Base-by-base conservation (phyloP, 106 monocot species). In the Dioscorea alata region DNA sequence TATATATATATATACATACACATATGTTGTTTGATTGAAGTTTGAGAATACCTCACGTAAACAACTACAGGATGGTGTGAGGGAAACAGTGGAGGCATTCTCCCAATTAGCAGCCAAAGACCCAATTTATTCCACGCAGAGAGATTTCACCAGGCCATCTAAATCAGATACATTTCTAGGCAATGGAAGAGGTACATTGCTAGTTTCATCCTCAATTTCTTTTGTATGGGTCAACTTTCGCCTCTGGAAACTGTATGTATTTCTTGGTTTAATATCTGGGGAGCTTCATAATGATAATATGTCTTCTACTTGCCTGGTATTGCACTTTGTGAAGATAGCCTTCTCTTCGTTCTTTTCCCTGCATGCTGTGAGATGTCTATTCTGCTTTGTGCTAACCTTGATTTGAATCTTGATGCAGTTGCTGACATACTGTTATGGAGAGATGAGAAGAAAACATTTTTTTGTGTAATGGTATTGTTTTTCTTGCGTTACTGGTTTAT, bases 401-500 rank as follows among this genome's bases (percentile, higher is more conserved):
- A 42, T 42, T 42, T 42, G 42, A 0, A 42, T 78, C 28, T 24
- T 77, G 12, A 63, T 79, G 69, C 89, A 92, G 97, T 77, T 71
- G 82, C 92, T 25, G 83, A 86, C 49, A 70, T 97, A 67, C 69
- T 97, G 64, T 69, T 97, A 0, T 97, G 97, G 97, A 65, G 88
- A 77, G 84, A 97, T 85, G 89, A 97, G 66, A 92, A 78, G 92
- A 89, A 76, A 76, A 92, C 92, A 34, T 97, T 92, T 77, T 59
- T 69, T 16, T 87, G 13, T 62, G 23, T 85, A 18, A 64, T 87
- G 59, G 68, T 74, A 56, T 62, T 81, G 23, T 83, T 89, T 87
- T 71, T 92, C 60, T 73, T 97, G 52, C 81, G 75, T 76, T 80
- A 90, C 80, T 92, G 89, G 92, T 90, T 92, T 71, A 54, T 92